These are phyloP conservation scores for Penicillium sp. DNA, from an alignment of 2,329 filamentous ascomycete genomes.

Conservation along the genomic window DNA sequence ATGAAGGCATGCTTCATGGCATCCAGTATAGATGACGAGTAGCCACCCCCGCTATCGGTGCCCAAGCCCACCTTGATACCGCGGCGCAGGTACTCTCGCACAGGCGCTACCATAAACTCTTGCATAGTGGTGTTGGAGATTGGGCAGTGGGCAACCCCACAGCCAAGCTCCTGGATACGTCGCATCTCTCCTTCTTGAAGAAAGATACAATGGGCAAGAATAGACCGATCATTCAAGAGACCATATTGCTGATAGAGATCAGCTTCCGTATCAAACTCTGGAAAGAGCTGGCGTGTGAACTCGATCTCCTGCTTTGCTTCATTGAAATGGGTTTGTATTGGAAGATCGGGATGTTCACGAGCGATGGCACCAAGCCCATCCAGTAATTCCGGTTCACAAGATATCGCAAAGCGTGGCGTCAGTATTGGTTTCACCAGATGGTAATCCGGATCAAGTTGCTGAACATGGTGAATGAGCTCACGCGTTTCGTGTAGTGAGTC, in stretches of 20 bases:
- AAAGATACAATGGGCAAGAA: slow-evolving; percentile 66
- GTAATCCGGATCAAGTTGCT: slow-evolving; percentile 44
- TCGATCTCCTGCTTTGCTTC: slow-evolving; percentile 61
- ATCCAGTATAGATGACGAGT: slow-evolving; percentile 55
- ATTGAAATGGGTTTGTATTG: slow-evolving; percentile 67
- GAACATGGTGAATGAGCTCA: slow-evolving; percentile 52
- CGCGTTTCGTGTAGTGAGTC: slow-evolving; percentile 52
- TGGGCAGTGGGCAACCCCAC: slow-evolving; percentile 64
- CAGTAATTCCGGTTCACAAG: slow-evolving; percentile 56
- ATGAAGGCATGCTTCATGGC: slow-evolving; percentile 54
- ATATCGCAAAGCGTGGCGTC: slow-evolving; percentile 62
- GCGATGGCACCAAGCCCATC: slow-evolving; percentile 56
- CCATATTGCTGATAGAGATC: slow-evolving; percentile 59
- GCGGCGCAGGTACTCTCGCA: slow-evolving; percentile 56
- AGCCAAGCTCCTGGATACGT: slow-evolving; percentile 48
- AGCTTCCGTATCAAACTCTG: slow-evolving; percentile 55
- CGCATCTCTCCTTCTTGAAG: slow-evolving; percentile 57
- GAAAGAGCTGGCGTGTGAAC: slow-evolving; percentile 56
- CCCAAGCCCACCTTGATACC: slow-evolving; percentile 66
- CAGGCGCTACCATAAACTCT: slow-evolving; percentile 58
- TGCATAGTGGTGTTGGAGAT: slow-evolving; percentile 61
- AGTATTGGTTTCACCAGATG: slow-evolving; percentile 51
- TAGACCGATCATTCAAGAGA: slow-evolving; percentile 55
- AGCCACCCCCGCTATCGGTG: slow-evolving; percentile 64
- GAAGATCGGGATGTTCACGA: slow-evolving; percentile 47